A percentile compares a stretch with the other conserved stretches of the same genome.
phyloP scores from a whole-genome alignment of 2,329 filamentous ascomycete species.

The Diaporthe sp. region DNA sequence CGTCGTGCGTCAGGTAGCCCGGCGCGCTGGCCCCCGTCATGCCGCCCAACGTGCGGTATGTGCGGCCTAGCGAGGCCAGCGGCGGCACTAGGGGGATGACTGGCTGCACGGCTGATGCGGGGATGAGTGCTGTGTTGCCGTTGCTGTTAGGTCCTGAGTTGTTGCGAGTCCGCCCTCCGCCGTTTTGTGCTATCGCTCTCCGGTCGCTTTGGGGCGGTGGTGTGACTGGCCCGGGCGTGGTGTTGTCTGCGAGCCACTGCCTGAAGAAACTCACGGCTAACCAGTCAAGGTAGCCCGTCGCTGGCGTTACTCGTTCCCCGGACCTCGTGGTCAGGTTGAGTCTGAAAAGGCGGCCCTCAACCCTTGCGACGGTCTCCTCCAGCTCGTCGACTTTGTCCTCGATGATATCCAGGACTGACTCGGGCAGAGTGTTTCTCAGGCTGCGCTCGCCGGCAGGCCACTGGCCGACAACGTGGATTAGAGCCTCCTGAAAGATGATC shows the following conservation, averaged over 20 bases:
- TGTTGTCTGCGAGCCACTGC: constrained; percentile 94
- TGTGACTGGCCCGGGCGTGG: constrained; percentile 73
- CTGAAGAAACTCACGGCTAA: constrained; percentile 88
- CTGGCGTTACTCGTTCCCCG: constrained; percentile 86
- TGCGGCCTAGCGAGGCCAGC: constrained; percentile 75
- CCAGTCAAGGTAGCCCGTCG: constrained; percentile 89
- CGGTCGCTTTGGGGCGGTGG: constrained; percentile 45
- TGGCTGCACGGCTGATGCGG: constrained; percentile 12
- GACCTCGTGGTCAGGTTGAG: constrained; percentile 82
- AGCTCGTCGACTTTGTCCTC: constrained; percentile 96
- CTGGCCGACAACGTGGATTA: constrained; percentile 94
- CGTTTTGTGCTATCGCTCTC: constrained; percentile 38
- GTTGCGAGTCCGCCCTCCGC: constrained; percentile 30
- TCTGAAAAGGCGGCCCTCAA: constrained; percentile 87
- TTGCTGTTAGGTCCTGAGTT: constrained; percentile 47
- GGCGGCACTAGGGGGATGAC: constrained; percentile 53
- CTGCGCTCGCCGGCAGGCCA: constrained; percentile 88
- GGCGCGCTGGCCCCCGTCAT: constrained; percentile 58
- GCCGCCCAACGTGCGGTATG: constrained; percentile 83
- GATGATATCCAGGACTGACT: constrained; percentile 86
- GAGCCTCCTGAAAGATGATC: constrained; percentile 87
- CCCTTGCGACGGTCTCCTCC: constrained; percentile 82
- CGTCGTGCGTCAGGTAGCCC: constrained; percentile 86
- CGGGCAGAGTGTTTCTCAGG: constrained; percentile 80
- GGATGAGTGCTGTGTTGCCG: constrained; percentile 43